Conservation (phyloP, 306 rosid species). For the Lathyrus tuberosus region DNA sequence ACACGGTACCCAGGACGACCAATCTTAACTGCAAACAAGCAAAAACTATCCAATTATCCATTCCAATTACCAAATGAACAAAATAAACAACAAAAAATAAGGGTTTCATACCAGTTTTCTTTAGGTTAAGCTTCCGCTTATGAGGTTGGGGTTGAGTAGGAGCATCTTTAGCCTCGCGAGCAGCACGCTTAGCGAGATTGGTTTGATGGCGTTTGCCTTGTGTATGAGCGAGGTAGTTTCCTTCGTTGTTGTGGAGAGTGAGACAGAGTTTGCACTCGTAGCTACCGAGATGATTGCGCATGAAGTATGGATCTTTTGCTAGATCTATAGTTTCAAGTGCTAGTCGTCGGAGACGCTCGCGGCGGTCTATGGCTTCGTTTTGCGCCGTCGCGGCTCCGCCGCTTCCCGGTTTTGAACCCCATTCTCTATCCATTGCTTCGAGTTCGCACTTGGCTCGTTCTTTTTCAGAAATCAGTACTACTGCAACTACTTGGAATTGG, state of each 20-base stretch:
- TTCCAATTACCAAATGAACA: neutral
- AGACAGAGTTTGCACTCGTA: constrained; percentile 93
- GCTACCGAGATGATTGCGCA: constrained; percentile 98
- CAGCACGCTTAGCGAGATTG: constrained; percentile 89
- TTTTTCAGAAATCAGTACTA: neutral
- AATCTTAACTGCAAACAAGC: constrained; percentile 70
- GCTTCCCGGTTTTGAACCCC: constrained; percentile 99
- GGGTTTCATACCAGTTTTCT: constrained; percentile 61
- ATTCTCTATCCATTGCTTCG: constrained; percentile 82
- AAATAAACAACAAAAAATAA: neutral
- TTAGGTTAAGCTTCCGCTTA: constrained; percentile 78
- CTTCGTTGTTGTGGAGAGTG: constrained; percentile 94
- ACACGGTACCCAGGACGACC: constrained; percentile 96
- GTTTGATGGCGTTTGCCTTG: constrained; percentile 98
- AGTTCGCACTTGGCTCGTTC: neutral
- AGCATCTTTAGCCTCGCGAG: constrained; percentile 96
- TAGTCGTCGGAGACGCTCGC: constrained; percentile 85
- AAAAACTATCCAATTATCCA: neutral
- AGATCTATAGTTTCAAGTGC: constrained; percentile 96
- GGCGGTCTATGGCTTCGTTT: constrained; percentile 95
- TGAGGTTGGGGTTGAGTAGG: constrained; percentile 98
- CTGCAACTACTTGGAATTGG: too few relatives aligned
- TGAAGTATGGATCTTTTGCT: constrained; percentile 93
- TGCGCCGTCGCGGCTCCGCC: constrained; percentile 98
- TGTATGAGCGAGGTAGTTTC: constrained; percentile 94